Evolutionary conservation across 768 basidiomycete species (phyloP).

Genomic region (Mycena pura): DNA sequence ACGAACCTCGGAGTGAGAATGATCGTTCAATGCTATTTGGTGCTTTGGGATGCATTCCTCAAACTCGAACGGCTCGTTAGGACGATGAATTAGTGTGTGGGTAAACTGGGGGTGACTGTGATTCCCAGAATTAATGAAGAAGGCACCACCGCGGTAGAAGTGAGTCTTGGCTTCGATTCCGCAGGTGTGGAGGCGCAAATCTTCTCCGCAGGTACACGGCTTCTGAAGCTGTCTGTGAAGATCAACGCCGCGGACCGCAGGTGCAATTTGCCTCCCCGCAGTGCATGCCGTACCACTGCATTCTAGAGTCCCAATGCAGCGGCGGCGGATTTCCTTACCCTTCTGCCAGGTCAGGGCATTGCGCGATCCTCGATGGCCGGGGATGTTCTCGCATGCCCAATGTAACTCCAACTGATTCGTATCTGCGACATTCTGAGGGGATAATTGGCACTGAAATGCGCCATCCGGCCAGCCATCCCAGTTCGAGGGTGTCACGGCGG

Average conservation of each 20-base stretch:
- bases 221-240: too few relatives aligned
- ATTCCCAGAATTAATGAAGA: too few relatives aligned
- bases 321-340: not conserved
- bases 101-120: too few relatives aligned
- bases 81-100: too few relatives aligned
- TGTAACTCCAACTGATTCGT: not conserved
- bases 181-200: too few relatives aligned
- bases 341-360: not conserved
- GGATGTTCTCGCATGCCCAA: not conserved
- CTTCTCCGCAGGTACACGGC: too few relatives aligned
- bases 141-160: too few relatives aligned
- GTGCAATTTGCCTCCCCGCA: too few relatives aligned
- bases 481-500: not conserved
- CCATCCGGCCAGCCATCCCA: constrained; percentile 10
- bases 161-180: too few relatives aligned
- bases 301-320: not conserved
- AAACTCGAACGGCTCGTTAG: constrained; percentile 2
- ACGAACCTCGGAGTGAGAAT: not conserved
- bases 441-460: not conserved
- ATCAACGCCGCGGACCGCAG: too few relatives aligned
- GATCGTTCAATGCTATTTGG: not conserved
- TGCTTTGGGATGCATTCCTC: not conserved
- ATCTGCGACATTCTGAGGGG: not conserved
- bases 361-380: not conserved
- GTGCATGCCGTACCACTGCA: too few relatives aligned